Base-by-base conservation (phyloP, 345 rosid species). In the Eucalyptus tenuipes region DNA sequence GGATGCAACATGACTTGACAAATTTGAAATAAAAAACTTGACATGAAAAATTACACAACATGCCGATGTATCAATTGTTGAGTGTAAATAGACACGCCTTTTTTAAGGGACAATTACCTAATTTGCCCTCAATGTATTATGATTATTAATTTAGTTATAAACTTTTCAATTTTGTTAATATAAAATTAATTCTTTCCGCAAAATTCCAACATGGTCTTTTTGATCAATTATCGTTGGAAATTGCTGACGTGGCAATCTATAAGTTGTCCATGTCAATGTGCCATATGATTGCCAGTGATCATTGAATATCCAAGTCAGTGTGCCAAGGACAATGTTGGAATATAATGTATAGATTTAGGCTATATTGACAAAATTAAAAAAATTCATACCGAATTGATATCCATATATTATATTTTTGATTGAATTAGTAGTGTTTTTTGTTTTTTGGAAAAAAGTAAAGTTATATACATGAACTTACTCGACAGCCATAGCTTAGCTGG, bases 111-210 rank as follows among this genome's bases (percentile, higher is more conserved):
- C 59, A 22, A 55, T 0, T 55, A 55, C 29, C 27, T 0, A 22
- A 55, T 55, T 55, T 22, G 27, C 61, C 61, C 61, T 55, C 5
- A 55, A 55, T 0, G 0, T 55, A 9, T 55, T 55, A 55, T 24
- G 9, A 18, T 52, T 52, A 0, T 52, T 16, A 52, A 52, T 52
- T 50, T 0, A 7, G 24, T 52, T 17, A 52, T 7, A 52, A 52
- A 7, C 4, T 0, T 22, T 55, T 55, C 6, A 55, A 55, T 55
- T 22, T 22, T 55, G 0, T 5, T 20, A 55, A 55, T 22, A 0
- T 22, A 55, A 9, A 0, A 8, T 18, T 22, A 55, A 55, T 4
- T 53, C 27, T 53, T 53, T 0, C 0, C 2, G 2, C 1, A 1
- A 1, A 53, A 53, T 55, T 55, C 5, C 27, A 22, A 55, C 5